These are phyloP conservation scores for Pulveroboletus sp. DNA, from an alignment of 768 basidiomycete genomes.

Conservation along the genomic window DNA sequence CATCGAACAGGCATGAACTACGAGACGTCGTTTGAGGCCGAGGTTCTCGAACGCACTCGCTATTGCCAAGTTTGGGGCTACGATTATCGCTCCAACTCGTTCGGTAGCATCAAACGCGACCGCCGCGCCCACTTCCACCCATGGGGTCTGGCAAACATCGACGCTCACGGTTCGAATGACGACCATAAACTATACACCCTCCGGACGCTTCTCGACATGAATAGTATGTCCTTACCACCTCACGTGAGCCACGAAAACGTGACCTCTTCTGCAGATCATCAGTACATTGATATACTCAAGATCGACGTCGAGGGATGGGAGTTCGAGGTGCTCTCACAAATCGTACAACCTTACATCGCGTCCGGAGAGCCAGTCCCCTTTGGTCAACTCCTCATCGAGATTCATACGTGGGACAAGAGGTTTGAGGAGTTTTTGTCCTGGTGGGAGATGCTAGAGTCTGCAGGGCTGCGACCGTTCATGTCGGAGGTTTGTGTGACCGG, in stretches of 20 bases:
- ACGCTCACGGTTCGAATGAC: constrained; percentile 32
- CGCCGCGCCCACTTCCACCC: constrained; percentile 40
- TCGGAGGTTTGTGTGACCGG: constrained; percentile 31
- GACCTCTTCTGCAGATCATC: constrained; percentile 27
- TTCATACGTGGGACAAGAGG: constrained; percentile 37
- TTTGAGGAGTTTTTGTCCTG: constrained; percentile 36
- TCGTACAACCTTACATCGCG: constrained; percentile 35
- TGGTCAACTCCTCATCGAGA: constrained; percentile 44
- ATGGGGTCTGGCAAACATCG: constrained; percentile 36
- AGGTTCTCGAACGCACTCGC: constrained; percentile 43
- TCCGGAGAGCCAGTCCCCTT: constrained; percentile 39
- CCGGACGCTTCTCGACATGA: constrained; percentile 39
- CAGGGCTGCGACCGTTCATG: constrained; percentile 45
- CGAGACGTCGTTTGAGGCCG: constrained; percentile 62
- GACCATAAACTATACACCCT: constrained; percentile 43
- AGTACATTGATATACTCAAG: constrained; percentile 38
- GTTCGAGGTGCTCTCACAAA: constrained; percentile 38
- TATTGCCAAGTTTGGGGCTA: constrained; percentile 59
- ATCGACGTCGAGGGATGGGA: constrained; percentile 48
- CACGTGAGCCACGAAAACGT: background rate
- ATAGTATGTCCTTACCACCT: constrained; percentile 30
- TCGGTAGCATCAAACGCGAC: constrained; percentile 30
- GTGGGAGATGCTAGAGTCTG: constrained; percentile 45
- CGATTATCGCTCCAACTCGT: constrained; percentile 40
- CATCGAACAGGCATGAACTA: constrained; percentile 42